Conservation (phyloP, 2,329 filamentous ascomycete species). For the Emmonsia crescens region DNA sequence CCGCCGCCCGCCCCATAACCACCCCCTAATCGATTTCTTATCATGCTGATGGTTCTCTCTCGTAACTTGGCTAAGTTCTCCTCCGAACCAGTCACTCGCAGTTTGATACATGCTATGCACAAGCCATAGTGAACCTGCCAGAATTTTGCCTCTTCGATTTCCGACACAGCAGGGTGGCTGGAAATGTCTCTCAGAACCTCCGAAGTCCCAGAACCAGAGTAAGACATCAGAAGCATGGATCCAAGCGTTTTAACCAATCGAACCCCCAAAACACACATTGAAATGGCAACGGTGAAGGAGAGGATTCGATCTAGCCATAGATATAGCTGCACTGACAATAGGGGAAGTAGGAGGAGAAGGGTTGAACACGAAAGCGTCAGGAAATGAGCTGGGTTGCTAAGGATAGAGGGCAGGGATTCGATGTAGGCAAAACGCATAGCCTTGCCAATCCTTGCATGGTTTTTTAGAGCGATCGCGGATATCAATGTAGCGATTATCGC, state of each 20-base stretch:
- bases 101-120: slow-evolving; percentile 86
- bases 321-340: slow-evolving; percentile 71
- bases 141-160: slow-evolving; percentile 83
- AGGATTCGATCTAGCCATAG: slow-evolving; percentile 73
- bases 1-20: slow-evolving; percentile 71
- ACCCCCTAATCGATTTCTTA: slow-evolving; percentile 77
- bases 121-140: slow-evolving; percentile 98
- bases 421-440: slow-evolving; percentile 81
- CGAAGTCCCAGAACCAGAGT: slow-evolving; percentile 50
- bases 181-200: slow-evolving; percentile 79
- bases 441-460: slow-evolving; percentile 84
- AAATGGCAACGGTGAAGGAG: slow-evolving; percentile 67
- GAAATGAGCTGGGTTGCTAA: slow-evolving; percentile 92
- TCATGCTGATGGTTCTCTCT: slow-evolving; percentile 62
- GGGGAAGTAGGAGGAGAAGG: slow-evolving; percentile 67
- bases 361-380: slow-evolving; percentile 79
- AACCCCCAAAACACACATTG: slow-evolving; percentile 80
- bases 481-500: slow-evolving; percentile 75
- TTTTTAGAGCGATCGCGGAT: slow-evolving; percentile 76
- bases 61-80: slow-evolving; percentile 61
- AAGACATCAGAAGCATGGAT: slow-evolving; percentile 93
- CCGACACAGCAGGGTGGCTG: slow-evolving; percentile 61
- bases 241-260: slow-evolving; percentile 78
- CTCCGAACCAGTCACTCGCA: slow-evolving; percentile 63
- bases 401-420: slow-evolving; percentile 67